Base-by-base conservation (phyloP, 148 eudicot genomes). In the Cornus controversa region DNA sequence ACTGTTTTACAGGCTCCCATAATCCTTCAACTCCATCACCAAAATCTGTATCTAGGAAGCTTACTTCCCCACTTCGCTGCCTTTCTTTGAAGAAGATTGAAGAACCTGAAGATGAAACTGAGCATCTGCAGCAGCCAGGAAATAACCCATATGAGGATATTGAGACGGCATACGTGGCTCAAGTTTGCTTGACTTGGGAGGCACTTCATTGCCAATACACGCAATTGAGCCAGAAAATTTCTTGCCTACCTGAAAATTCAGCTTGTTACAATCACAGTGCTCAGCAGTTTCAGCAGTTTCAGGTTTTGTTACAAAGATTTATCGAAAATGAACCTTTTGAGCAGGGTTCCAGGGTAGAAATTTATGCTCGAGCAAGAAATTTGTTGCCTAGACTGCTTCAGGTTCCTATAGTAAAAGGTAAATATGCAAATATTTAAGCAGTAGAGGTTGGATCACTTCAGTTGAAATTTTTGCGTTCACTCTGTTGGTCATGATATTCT, bases 301-400 rank as follows among this genome's bases (percentile, higher is more conserved):
- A 89, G 86, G 99, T 96, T 68, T 86, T 96, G 78, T 75, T 96
- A 78, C 97, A 96, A 79, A 87, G 99, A 60, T 96, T 89, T 78
- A 92, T 93, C 29, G 99, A 96, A 82, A 93, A 91, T 71, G 98
- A 96, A 81, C 99, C 99, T 64, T 96, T 91, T 79, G 90, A 96
- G 80, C 87, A 82, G 66, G 98, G 98, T 20, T 58, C 63, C 34
- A 89, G 99, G 78, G 87, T 91, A 15, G 95, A 91, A 71, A 87
- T 93, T 58, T 96, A 89, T 87, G 95, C 95, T 82, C 91, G 89
- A 66, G 85, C 85, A 26, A 88, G 98, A 79, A 87, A 81, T 73
- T 81, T 91, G 16, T 80, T 96, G 81, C 91, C 95, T 20, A 93
- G 87, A 71, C 83, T 96, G 77, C 84, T 96, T 24, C 99, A 96